A percentile compares a stretch with the other conserved stretches of the same genome.
These are phyloP conservation scores for Pachyrhizus erosus DNA, from an alignment of 306 rosid species.

Conservation along the genomic window DNA sequence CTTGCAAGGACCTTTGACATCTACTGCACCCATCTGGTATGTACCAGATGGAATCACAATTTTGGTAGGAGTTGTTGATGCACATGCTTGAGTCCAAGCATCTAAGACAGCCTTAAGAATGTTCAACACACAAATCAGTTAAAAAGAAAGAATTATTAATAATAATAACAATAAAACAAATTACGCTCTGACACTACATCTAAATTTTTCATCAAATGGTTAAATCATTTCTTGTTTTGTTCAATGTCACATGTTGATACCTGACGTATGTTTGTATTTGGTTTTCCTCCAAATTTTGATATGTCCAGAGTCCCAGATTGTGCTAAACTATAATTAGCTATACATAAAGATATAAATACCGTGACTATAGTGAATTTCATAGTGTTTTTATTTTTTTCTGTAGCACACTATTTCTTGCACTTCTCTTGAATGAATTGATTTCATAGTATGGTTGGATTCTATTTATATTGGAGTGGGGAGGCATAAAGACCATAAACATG, in stretches of 20 bases:
- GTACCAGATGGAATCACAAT: neutral
- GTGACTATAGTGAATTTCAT: neutral
- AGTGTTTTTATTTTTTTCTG: neutral
- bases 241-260: neutral
- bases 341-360: neutral
- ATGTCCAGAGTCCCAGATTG: neutral
- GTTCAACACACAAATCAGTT: neutral
- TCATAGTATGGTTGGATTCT: neutral
- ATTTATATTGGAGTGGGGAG: neutral
- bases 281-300: slow-evolving; percentile 34
- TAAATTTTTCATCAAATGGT: neutral
- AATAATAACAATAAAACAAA: too few relatives aligned
- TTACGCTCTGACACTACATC: too few relatives aligned
- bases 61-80: neutral
- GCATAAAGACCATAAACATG: neutral
- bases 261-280: slow-evolving; percentile 18
- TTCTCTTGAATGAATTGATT: neutral
- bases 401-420: neutral
- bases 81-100: neutral
- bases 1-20: neutral
- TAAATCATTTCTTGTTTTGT: neutral
- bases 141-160: too few relatives aligned
- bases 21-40: neutral
- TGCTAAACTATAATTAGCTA: neutral
- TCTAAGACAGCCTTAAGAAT: neutral